Evolutionary conservation across 768 basidiomycete genomes (phyloP).

Genomic region (Lentinus tigrinus): DNA sequence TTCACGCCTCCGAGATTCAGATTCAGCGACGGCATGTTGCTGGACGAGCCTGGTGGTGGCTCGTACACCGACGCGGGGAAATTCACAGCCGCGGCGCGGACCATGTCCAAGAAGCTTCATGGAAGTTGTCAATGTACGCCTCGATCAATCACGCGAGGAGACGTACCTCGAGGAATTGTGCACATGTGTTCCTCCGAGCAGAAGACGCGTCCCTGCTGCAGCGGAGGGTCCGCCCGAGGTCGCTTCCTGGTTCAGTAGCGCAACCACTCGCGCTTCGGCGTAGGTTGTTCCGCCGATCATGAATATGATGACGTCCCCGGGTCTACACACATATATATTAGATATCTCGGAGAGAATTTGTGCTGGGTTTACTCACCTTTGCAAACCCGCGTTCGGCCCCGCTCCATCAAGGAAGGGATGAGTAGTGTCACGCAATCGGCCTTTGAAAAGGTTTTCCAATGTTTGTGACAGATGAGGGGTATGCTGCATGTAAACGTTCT

Average conservation of each 20-base stretch:
- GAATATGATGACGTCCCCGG: slow-evolving; percentile 89
- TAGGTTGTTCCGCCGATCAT: slow-evolving; percentile 97
- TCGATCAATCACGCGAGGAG: slow-evolving; percentile 1
- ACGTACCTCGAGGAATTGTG: slow-evolving; percentile 90
- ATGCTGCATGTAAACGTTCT: slow-evolving; percentile 99
- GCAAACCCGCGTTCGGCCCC: slow-evolving; percentile 67
- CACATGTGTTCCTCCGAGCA: slow-evolving; percentile 92
- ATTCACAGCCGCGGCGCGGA: slow-evolving; percentile 64
- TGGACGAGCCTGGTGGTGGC: slow-evolving; percentile 71
- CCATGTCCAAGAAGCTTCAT: slow-evolving; percentile 84
- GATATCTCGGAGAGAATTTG: neutral
- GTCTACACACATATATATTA: neutral
- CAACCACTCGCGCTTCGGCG: slow-evolving; percentile 86
- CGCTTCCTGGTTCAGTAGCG: slow-evolving; percentile 82
- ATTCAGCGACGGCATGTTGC: slow-evolving; percentile 78
- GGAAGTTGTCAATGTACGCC: slow-evolving; percentile 8
- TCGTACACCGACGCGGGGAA: slow-evolving; percentile 70
- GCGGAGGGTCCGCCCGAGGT: slow-evolving; percentile 41
- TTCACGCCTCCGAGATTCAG: slow-evolving; percentile 91
- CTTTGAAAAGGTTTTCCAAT: slow-evolving; percentile 84
- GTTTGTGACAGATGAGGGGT: slow-evolving; percentile 92
- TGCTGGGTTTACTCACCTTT: slow-evolving; percentile 45
- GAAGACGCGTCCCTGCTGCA: slow-evolving; percentile 66
- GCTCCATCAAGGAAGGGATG: slow-evolving; percentile 85
- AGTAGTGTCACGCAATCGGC: slow-evolving; percentile 79